Conservation (phyloP, 177 flowering plant species). For the Telopea speciosissima region DNA sequence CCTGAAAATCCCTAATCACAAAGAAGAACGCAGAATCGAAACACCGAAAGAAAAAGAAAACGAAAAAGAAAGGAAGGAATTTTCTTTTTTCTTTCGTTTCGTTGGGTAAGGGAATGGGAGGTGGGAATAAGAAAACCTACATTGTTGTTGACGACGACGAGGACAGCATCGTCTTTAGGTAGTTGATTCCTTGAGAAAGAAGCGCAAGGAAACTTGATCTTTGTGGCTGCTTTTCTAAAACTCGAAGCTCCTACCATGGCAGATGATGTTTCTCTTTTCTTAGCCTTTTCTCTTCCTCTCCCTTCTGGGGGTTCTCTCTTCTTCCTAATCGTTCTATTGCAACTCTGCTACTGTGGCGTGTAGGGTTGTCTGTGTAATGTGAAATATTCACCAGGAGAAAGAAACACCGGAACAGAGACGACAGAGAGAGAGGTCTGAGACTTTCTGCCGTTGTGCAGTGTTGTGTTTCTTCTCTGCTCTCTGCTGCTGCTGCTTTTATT, state of each 20-base stretch:
- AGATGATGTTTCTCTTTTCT: background rate
- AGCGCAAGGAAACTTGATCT: slow-evolving; percentile 41
- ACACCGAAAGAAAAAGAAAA: slow-evolving; percentile 5
- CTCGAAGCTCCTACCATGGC: slow-evolving; percentile 33
- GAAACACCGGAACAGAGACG: too few species aligned
- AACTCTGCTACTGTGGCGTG: too few species aligned
- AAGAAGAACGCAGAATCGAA: background rate
- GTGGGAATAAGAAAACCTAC: slow-evolving; percentile 8
- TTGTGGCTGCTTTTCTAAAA: slow-evolving; percentile 43
- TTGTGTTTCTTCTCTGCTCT: too few species aligned
- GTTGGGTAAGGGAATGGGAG: background rate
- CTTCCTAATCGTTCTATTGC: background rate
- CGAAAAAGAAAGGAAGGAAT: background rate
- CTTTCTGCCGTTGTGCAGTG: too few species aligned
- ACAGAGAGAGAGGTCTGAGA: too few species aligned
- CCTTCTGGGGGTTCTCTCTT: background rate
- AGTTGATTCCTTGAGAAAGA: slow-evolving; percentile 29
- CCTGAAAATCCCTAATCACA: background rate
- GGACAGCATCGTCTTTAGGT: slow-evolving; percentile 14
- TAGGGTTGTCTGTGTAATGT: too few species aligned
- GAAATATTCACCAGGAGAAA: too few species aligned
- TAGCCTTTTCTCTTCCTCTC: background rate
- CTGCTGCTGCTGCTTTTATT: too few species aligned
- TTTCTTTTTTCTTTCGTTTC: too few species aligned
- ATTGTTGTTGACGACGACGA: slow-evolving; percentile 1